Percentiles rank a stretch among this genome's conserved stretches.
Evolutionary conservation across 1,139 yeast genomes (phyloP).

Genomic region (Pichia sp.): DNA sequence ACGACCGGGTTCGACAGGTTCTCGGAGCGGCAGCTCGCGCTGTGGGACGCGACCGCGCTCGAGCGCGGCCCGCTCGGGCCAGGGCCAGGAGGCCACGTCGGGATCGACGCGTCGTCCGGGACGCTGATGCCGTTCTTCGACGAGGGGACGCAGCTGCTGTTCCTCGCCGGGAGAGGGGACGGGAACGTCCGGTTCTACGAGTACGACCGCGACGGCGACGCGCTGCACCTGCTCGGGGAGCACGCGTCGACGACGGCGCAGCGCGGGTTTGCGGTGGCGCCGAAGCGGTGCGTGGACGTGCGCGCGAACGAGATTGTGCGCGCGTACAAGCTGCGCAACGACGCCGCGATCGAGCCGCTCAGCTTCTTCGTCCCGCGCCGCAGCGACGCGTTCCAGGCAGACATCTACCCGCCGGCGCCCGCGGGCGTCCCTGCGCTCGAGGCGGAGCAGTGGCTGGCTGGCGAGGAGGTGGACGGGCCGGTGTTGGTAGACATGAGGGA

Average conservation of each 20-base stretch:
- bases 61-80: constrained; percentile 68
- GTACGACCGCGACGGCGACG: constrained; percentile 79
- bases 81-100: constrained; percentile 83
- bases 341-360: constrained; percentile 75
- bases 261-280: constrained; percentile 89
- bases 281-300: constrained; percentile 71
- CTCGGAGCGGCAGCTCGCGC: constrained; percentile 90
- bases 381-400: constrained; percentile 86
- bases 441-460: constrained; percentile 73
- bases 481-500: constrained; percentile 68
- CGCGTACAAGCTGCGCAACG: constrained; percentile 79
- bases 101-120: constrained; percentile 87
- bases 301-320: constrained; percentile 78
- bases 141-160: constrained; percentile 68
- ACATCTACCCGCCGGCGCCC: constrained; percentile 88
- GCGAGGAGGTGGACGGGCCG: constrained; percentile 79
- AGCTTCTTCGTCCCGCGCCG: constrained; percentile 91
- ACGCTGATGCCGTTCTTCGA: constrained; percentile 88
- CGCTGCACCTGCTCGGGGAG: constrained; percentile 73
- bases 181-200: constrained; percentile 94
- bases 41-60: constrained; percentile 78
- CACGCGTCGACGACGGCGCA: constrained; percentile 87
- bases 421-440: constrained; percentile 69
- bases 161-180: constrained; percentile 95
- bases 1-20: constrained; percentile 95